phyloP scores from a whole-genome alignment of 345 rosid genomes.

The Hirschfeldia incana region DNA sequence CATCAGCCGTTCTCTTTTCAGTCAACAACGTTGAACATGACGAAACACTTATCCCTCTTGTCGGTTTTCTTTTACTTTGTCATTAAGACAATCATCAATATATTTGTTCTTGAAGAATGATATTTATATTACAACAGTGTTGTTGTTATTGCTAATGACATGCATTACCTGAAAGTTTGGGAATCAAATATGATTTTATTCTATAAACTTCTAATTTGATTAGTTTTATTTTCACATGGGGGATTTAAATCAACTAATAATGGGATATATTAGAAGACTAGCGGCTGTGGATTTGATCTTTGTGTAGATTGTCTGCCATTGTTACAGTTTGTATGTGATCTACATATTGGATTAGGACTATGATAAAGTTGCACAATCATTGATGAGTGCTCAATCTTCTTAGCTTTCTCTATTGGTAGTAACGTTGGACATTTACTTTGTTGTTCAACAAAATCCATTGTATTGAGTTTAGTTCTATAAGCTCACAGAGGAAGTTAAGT shows the following conservation, averaged over 20 bases:
- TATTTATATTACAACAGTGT: background rate
- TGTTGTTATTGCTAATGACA: background rate
- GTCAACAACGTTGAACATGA: constrained; percentile 44
- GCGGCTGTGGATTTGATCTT: background rate
- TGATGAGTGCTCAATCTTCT: background rate
- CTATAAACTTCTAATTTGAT: background rate
- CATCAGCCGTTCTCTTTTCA: constrained; percentile 65
- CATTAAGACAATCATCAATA: background rate
- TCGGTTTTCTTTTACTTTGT: background rate
- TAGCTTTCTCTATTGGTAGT: background rate
- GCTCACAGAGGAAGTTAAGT: too few relatives aligned
- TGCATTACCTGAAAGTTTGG: background rate
- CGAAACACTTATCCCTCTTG: background rate
- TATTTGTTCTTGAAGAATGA: background rate
- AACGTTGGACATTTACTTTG: too few relatives aligned
- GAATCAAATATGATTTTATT: background rate
- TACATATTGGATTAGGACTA: background rate
- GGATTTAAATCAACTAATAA: background rate
- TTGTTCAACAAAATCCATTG: too few relatives aligned
- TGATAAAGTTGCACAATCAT: background rate
- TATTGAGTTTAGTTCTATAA: too few relatives aligned
- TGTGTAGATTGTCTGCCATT: background rate
- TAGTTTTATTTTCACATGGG: background rate
- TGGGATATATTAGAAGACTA: background rate
- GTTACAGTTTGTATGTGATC: background rate